These are phyloP conservation scores for Mycena olivaceomarginata DNA, from an alignment of 768 basidiomycete genomes.

Conservation along the genomic window DNA sequence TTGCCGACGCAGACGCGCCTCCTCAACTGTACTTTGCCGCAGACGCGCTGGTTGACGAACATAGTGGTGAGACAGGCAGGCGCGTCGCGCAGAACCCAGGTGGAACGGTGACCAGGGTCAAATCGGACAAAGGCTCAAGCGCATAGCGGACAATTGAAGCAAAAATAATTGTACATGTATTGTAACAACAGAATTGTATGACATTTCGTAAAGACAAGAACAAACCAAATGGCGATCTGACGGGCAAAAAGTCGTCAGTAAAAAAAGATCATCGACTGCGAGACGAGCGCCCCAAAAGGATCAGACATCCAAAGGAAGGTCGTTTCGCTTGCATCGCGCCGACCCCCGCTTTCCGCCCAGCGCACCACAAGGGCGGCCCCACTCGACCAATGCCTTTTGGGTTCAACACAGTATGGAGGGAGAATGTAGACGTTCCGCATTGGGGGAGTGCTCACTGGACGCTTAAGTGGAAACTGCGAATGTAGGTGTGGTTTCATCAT, in stretches of 20 bases:
- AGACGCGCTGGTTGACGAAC: constrained; percentile 37
- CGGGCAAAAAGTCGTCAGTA: constrained; percentile 26
- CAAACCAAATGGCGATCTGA: background rate
- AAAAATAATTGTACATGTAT: background rate
- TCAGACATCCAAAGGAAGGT: constrained; percentile 97
- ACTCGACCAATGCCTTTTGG: constrained; percentile 75
- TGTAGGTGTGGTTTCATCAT: constrained; percentile 79
- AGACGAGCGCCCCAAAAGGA: constrained; percentile 52
- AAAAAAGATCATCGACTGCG: background rate
- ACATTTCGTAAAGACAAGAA: background rate
- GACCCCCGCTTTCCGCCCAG: constrained; percentile 85
- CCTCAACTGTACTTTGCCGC: constrained; percentile 49
- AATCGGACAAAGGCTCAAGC: background rate
- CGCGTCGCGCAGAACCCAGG: background rate
- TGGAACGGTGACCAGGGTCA: background rate
- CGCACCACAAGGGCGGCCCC: constrained; percentile 83
- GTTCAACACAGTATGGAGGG: constrained; percentile 80
- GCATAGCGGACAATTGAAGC: no score
- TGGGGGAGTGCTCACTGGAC: constrained; percentile 86
- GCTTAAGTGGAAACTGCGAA: constrained; percentile 94
- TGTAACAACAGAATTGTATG: background rate
- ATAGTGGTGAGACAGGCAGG: background rate
- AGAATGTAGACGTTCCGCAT: constrained; percentile 82
- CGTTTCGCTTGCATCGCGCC: constrained; percentile 80
- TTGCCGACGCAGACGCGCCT: constrained; percentile 33